Evolutionary conservation across 768 basidiomycete species (phyloP).

Genomic region (Kwoniella mangroviensis): DNA sequence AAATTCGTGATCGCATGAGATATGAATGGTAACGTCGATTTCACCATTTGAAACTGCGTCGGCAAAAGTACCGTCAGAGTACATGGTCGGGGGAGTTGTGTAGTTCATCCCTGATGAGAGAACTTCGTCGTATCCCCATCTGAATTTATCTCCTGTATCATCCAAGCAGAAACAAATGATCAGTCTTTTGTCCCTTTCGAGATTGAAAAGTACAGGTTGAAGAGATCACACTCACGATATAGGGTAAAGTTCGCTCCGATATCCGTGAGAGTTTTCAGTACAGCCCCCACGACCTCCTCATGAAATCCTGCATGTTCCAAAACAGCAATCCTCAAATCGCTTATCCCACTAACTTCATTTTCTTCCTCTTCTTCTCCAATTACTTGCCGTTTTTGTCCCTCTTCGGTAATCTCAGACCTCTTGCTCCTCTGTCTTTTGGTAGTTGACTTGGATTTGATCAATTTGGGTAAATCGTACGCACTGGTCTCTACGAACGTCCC

Average conservation of each 20-base stretch:
- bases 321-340: constrained; percentile 20
- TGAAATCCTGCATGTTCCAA: constrained; percentile 33
- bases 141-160: constrained; percentile 15
- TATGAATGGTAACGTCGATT: constrained; percentile 25
- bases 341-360: neutral
- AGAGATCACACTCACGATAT: constrained; percentile 10
- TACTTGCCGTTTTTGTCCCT: neutral
- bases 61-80: constrained; percentile 17
- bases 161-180: neutral
- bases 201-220: neutral
- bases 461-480: constrained; percentile 10
- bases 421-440: neutral
- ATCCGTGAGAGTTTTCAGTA: constrained; percentile 24
- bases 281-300: constrained; percentile 30
- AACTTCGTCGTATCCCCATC: constrained; percentile 21
- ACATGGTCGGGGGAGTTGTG: neutral
- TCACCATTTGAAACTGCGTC: neutral
- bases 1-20: constrained; percentile 26
- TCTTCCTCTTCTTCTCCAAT: neutral
- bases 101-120: constrained; percentile 9
- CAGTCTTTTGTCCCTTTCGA: neutral
- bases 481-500: constrained; percentile 19
- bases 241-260: constrained; percentile 19
- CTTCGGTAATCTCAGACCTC: neutral
- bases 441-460: constrained; percentile 9